Evolutionary conservation across 495 filamentous ascomycete genomes (phyloP).

Genomic region (Annulohypoxylon moriforme): DNA sequence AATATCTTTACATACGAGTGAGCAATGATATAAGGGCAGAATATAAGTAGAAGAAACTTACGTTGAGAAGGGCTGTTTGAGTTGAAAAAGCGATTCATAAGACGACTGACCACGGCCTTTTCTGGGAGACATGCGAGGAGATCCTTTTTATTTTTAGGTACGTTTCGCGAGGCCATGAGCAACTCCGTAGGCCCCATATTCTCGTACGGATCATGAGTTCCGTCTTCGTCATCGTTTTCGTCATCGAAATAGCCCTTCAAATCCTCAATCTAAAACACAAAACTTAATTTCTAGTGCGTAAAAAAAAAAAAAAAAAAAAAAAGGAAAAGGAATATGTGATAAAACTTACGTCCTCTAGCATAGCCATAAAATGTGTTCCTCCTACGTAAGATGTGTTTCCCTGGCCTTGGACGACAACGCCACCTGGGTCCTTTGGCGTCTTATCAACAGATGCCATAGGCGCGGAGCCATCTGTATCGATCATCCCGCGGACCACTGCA

Average conservation of each 20-base stretch:
- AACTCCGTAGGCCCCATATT: constrained; percentile 46
- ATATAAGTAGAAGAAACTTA: constrained; percentile 35
- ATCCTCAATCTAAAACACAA: constrained; percentile 54
- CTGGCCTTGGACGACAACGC: constrained; percentile 52
- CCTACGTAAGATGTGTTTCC: constrained; percentile 59
- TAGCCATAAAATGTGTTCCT: constrained; percentile 67
- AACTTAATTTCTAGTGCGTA: constrained; percentile 7
- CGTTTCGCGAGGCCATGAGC: constrained; percentile 46
- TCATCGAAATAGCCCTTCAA: constrained; percentile 60
- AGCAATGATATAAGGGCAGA: constrained; percentile 12
- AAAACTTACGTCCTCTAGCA: constrained; percentile 61
- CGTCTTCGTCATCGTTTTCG: constrained; percentile 46
- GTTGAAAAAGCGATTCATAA: constrained; percentile 63
- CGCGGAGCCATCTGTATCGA: constrained; percentile 48
- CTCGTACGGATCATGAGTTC: constrained; percentile 45
- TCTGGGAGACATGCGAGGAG: constrained; percentile 56
- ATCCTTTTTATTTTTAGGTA: constrained; percentile 48
- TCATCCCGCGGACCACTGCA: constrained; percentile 60
- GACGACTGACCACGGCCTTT: constrained; percentile 51
- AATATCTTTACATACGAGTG: constrained; percentile 44
- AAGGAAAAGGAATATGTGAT: constrained; percentile 1
- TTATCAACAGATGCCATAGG: constrained; percentile 40
- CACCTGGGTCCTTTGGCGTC: constrained; percentile 27
- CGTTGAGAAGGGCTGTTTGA: constrained; percentile 59
- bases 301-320: too few relatives aligned